These are phyloP conservation scores for Rhodosporidiobolus sp. DNA, from an alignment of 768 basidiomycete genomes.

Conservation along the genomic window DNA sequence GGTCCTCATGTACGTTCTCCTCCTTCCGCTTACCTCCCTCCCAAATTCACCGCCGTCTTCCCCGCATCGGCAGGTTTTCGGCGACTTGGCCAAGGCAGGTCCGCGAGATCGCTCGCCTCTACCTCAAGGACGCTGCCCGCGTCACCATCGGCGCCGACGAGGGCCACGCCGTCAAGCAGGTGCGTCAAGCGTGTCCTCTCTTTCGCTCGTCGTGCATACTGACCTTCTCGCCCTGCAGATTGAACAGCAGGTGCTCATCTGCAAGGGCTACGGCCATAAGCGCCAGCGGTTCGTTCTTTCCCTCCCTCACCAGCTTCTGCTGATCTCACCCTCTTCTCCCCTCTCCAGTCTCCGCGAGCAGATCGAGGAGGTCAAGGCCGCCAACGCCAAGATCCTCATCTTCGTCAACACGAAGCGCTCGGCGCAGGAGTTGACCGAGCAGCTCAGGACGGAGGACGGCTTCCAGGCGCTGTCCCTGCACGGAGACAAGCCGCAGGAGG, in stretches of 20 bases:
- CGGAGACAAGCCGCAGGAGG: slow-evolving; percentile 97
- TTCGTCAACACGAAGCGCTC: slow-evolving; percentile 96
- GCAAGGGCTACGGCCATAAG: slow-evolving; percentile 90
- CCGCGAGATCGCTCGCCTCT: slow-evolving; percentile 94
- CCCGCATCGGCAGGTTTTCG: slow-evolving; percentile 60
- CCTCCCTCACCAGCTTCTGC: background rate
- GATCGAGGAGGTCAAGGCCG: slow-evolving; percentile 86
- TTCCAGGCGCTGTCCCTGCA: slow-evolving; percentile 98
- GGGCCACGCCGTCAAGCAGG: background rate
- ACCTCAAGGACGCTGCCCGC: slow-evolving; percentile 90
- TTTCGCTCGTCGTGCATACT: background rate
- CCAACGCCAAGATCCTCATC: slow-evolving; percentile 96
- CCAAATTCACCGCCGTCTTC: background rate
- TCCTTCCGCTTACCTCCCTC: background rate
- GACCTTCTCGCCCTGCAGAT: slow-evolving; percentile 71
- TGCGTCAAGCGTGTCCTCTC: background rate
- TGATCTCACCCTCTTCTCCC: background rate
- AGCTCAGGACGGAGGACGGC: slow-evolving; percentile 64
- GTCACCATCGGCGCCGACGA: slow-evolving; percentile 95
- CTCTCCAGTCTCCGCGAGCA: slow-evolving; percentile 77
- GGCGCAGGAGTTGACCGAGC: slow-evolving; percentile 92
- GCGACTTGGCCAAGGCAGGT: slow-evolving; percentile 75
- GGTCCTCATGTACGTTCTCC: slow-evolving; percentile 63
- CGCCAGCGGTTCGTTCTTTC: slow-evolving; percentile 60
- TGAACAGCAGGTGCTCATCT: slow-evolving; percentile 86